These are phyloP conservation scores for Apiospora kogelbergensis DNA, from an alignment of 2,329 filamentous ascomycete species.

Conservation along the genomic window DNA sequence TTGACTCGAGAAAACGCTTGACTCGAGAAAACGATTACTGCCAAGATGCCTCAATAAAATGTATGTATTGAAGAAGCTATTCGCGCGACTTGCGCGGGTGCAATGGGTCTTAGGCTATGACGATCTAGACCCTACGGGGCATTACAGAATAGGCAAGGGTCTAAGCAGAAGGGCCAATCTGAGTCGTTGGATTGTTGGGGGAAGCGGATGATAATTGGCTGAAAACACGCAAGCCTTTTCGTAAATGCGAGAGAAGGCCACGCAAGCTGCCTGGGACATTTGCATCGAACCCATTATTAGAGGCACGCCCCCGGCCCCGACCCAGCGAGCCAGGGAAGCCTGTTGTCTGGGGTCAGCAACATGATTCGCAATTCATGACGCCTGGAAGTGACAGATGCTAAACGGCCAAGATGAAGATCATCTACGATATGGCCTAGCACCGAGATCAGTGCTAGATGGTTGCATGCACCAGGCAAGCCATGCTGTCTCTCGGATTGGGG, in stretches of 20 bases:
- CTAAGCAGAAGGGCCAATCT: conserved; percentile 1
- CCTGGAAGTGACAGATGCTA: background rate
- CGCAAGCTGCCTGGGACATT: conserved; percentile 5
- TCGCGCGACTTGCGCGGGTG: background rate
- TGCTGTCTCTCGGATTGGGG: background rate
- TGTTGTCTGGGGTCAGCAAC: background rate
- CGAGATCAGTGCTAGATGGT: background rate
- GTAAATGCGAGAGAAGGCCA: background rate
- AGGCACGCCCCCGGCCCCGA: background rate
- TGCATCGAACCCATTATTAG: background rate
- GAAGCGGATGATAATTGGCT: background rate
- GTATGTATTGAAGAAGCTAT: background rate
- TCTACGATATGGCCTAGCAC: background rate
- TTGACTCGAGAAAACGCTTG: background rate
- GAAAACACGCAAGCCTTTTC: background rate
- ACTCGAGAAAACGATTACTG: background rate
- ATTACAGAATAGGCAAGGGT: background rate
- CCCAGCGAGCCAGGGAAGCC: background rate
- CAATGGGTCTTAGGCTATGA: background rate
- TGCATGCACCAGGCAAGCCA: background rate
- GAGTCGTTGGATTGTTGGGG: conserved; percentile 6
- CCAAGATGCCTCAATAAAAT: background rate
- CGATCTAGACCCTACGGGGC: background rate
- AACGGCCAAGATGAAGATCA: background rate
- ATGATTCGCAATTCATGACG: conserved; percentile 3